phyloP scores from a whole-genome alignment of 2,329 filamentous ascomycete genomes.

The Dactylellina cionopaga region DNA sequence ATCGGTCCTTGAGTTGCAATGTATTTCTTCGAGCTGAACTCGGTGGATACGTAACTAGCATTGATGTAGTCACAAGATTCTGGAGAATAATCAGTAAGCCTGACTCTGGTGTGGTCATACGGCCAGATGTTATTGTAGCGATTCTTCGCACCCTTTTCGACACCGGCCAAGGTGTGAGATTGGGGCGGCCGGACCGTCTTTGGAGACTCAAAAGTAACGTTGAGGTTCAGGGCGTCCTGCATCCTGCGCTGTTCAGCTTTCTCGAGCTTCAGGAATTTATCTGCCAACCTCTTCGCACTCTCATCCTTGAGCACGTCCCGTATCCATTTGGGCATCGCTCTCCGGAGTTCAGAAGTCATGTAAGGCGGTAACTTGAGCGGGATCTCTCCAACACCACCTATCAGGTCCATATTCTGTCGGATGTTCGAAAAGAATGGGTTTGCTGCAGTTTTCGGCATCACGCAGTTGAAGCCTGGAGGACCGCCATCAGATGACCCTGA shows the following conservation, averaged over 20 bases:
- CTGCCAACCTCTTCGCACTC: slow-evolving; percentile 80
- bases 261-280: slow-evolving; percentile 86
- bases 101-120: slow-evolving; percentile 91
- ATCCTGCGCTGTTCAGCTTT: slow-evolving; percentile 89
- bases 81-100: slow-evolving; percentile 72
- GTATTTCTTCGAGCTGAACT: slow-evolving; percentile 86
- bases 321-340: slow-evolving; percentile 79
- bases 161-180: slow-evolving; percentile 72
- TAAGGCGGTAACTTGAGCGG: slow-evolving; percentile 54
- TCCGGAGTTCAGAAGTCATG: slow-evolving; percentile 55
- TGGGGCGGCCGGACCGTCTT: slow-evolving; percentile 68
- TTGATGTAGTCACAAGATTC: slow-evolving; percentile 93
- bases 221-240: slow-evolving; percentile 77
- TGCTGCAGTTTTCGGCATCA: slow-evolving; percentile 76
- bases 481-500: slow-evolving; percentile 62
- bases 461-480: slow-evolving; percentile 74
- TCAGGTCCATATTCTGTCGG: slow-evolving; percentile 92
- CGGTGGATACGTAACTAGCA: slow-evolving; percentile 83
- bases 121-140: slow-evolving; percentile 98
- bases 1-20: slow-evolving; percentile 95
- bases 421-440: slow-evolving; percentile 98
- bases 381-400: slow-evolving; percentile 89
- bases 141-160: slow-evolving; percentile 95
- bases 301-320: slow-evolving; percentile 73
- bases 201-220: slow-evolving; percentile 68